Percentiles rank a stretch among this genome's conserved stretches.
Conservation (phyloP, 1,284 basidiomycete species). For the Inonotus hispidus region DNA sequence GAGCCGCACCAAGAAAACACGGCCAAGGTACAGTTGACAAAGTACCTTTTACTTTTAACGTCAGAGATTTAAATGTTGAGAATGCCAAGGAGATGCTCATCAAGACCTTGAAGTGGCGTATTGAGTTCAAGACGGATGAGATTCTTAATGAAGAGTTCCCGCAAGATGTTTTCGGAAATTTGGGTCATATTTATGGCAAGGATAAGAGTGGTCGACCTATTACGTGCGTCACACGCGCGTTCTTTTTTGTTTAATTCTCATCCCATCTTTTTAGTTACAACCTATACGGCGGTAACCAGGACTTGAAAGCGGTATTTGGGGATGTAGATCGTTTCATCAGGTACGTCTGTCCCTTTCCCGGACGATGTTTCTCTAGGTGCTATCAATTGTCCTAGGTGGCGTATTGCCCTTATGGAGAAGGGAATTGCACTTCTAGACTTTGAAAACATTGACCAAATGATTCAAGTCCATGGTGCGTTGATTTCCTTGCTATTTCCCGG, state of each 20-base stretch:
- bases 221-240: constrained; percentile 36
- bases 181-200: constrained; percentile 59
- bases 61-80: constrained; percentile 48
- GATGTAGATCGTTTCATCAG: constrained; percentile 69
- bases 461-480: constrained; percentile 64
- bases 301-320: constrained; percentile 61
- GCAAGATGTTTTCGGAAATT: constrained; percentile 54
- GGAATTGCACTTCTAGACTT: constrained; percentile 63
- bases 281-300: constrained; percentile 61
- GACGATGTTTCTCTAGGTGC: not conserved
- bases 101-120: constrained; percentile 66
- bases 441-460: constrained; percentile 62
- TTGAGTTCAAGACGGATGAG: constrained; percentile 59
- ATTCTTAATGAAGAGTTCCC: constrained; percentile 59
- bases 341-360: constrained; percentile 30
- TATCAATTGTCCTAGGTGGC: constrained; percentile 46
- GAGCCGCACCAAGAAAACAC: constrained; percentile 18
- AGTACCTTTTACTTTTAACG: not conserved
- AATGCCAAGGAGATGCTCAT: constrained; percentile 61
- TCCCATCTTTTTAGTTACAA: constrained; percentile 49
- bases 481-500: not conserved
- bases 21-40: not conserved
- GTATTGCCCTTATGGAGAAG: constrained; percentile 69
- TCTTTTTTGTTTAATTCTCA: not conserved
- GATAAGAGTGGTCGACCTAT: constrained; percentile 67